phyloP scores from a whole-genome alignment of 345 rosid species.

The Rhodamnia rubescens region DNA sequence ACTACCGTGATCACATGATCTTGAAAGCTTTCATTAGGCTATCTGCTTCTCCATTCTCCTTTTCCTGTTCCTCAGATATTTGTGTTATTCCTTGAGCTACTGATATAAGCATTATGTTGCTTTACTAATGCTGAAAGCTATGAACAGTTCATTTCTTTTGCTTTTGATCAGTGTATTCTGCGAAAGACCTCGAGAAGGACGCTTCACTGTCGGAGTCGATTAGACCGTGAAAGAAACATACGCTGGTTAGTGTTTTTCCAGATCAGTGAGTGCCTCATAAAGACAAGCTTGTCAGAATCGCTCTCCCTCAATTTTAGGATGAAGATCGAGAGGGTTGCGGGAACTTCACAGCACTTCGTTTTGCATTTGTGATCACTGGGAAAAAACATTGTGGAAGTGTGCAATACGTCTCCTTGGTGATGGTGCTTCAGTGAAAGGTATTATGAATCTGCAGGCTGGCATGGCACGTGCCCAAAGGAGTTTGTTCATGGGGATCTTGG shows the following conservation, averaged over 20 bases:
- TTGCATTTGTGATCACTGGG: too few relatives aligned
- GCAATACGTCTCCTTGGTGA: too few relatives aligned
- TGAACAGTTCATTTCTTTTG: not conserved
- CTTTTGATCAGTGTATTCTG: constrained; percentile 43
- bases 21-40: not conserved
- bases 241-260: constrained; percentile 65
- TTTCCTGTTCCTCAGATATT: not conserved
- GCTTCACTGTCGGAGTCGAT: constrained; percentile 92
- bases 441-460: too few relatives aligned
- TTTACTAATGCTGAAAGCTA: too few relatives aligned
- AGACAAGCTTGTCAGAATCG: not conserved
- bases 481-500: too few relatives aligned
- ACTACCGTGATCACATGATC: not conserved
- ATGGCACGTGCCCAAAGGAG: too few relatives aligned
- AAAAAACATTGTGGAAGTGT: too few relatives aligned
- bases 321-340: constrained; percentile 72
- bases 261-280: too few relatives aligned
- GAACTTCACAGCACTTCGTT: constrained; percentile 65
- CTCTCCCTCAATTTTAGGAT: constrained; percentile 35
- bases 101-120: not conserved
- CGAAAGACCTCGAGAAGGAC: constrained; percentile 81
- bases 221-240: constrained; percentile 69
- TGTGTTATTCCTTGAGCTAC: not conserved
- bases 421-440: too few relatives aligned
- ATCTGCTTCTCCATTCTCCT: not conserved